Percentiles rank a stretch among this genome's conserved stretches.
phyloP scores from a whole-genome alignment of 306 rosid genomes.

The Pyrus betulifolia region DNA sequence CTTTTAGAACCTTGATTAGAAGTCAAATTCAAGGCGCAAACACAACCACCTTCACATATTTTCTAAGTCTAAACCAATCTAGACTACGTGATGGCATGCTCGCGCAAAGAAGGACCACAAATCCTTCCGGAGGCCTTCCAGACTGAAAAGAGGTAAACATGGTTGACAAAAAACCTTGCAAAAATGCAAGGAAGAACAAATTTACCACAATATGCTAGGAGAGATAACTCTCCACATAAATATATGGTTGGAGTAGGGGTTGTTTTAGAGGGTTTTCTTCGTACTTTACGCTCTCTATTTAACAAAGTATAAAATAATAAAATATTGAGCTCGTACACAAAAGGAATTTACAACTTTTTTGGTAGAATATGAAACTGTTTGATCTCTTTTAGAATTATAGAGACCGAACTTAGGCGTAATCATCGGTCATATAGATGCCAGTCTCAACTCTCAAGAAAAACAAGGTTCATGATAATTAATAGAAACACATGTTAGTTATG shows the following conservation, averaged over 20 bases:
- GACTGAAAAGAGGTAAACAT: no score
- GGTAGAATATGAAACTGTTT: neutral
- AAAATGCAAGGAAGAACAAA: no score
- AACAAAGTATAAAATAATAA: neutral
- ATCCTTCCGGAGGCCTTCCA: no score
- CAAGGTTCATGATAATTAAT: neutral
- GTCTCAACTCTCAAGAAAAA: neutral
- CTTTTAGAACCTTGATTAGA: no score
- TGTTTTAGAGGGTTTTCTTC: neutral
- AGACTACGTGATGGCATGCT: no score
- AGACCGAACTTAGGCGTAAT: neutral
- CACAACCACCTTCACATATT: no score
- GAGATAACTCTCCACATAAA: neutral
- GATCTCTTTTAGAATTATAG: neutral
- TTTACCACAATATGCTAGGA: no score
- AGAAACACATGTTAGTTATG: slow-evolving; percentile 24
- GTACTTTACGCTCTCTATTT: neutral
- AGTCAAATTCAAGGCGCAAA: no score
- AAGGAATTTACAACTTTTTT: no score
- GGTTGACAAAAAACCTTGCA: no score
- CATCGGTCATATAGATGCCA: slow-evolving; percentile 12
- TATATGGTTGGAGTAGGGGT: neutral
- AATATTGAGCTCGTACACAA: neutral
- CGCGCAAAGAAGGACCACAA: no score
- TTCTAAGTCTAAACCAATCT: no score